Conservation (phyloP, 139 green algal species). For the Edaphochlamys debaryana region DNA sequence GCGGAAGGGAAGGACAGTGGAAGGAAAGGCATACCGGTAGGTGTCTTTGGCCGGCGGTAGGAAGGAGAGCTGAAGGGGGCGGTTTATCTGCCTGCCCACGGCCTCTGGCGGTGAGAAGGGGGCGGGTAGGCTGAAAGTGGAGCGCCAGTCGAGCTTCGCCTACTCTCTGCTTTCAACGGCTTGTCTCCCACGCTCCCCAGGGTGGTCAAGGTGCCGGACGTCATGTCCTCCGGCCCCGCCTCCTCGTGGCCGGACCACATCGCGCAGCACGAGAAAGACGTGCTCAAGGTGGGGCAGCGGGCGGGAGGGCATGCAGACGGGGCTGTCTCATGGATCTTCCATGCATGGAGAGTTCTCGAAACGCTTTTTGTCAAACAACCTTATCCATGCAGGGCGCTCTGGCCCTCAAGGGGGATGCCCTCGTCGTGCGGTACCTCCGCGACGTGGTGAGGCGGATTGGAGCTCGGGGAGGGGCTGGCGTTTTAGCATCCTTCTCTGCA, state of each 20-base stretch:
- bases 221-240: constrained; percentile 42
- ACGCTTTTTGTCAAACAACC: neutral
- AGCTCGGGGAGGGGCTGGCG: no score
- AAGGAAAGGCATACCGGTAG: no score
- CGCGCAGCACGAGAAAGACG: constrained; percentile 77
- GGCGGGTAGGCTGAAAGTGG: no score
- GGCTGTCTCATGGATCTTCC: neutral
- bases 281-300: constrained; percentile 53
- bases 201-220: constrained; percentile 58
- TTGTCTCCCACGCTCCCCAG: constrained; percentile 15
- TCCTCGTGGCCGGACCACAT: constrained; percentile 79
- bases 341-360: no score
- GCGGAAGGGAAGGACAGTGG: no score
- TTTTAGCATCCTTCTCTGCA: no score
- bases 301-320: neutral
- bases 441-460: constrained; percentile 59
- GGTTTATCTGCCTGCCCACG: no score
- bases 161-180: neutral
- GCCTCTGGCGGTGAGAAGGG: no score
- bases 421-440: constrained; percentile 80
- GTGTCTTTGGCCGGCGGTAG: no score
- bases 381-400: constrained; percentile 45
- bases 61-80: no score
- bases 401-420: constrained; percentile 72
- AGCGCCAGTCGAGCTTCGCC: no score